Percentiles rank a stretch among this genome's conserved stretches.
phyloP scores from a whole-genome alignment of 352 stramenopile genomes.

The Globisporangium cystogenes region DNA sequence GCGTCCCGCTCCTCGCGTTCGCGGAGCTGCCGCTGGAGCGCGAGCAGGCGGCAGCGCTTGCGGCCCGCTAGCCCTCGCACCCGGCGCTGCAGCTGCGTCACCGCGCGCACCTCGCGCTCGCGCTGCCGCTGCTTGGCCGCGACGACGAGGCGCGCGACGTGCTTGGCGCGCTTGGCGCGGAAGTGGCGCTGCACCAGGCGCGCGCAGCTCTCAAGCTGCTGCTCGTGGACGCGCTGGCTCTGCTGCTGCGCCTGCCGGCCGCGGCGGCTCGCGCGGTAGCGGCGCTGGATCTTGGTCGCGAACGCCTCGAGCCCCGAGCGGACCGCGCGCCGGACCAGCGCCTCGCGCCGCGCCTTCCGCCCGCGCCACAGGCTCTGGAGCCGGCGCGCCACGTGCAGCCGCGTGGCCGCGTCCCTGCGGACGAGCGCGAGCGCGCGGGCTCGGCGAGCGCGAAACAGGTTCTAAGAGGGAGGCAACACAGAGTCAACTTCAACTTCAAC shows the following conservation, averaged over 20 bases:
- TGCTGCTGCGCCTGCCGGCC: conserved; percentile 25
- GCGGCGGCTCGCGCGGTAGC: conserved; percentile 42
- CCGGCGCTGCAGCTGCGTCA: conserved; percentile 43
- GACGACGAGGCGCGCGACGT: conserved; percentile 35
- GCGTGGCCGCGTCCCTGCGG: conserved; percentile 31
- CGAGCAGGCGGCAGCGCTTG: conserved; percentile 29
- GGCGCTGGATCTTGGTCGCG: conserved; percentile 60
- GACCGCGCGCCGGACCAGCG: conserved; percentile 42
- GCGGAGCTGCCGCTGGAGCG: conserved; percentile 23
- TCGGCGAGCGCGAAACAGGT: conserved; percentile 46
- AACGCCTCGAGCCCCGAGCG: conserved; percentile 36
- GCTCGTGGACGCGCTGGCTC: conserved; percentile 30
- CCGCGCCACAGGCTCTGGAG: conserved; percentile 74
- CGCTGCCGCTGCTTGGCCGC: conserved; percentile 21
- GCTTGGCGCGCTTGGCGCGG: conserved; percentile 37
- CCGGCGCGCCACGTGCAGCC: conserved; percentile 32
- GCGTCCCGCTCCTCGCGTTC: conserved; percentile 30
- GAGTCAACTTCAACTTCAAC: no score
- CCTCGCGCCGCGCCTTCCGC: conserved; percentile 34
- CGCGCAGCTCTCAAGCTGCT: conserved; percentile 36
- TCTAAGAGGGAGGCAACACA: conserved; percentile 20
- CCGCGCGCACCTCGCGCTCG: conserved; percentile 32
- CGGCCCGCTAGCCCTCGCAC: conserved; percentile 34
- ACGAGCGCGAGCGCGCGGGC: conserved; percentile 23
- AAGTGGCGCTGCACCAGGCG: conserved; percentile 55